Percentiles rank a stretch among this genome's conserved stretches.
These are phyloP conservation scores for sorghum (Sorghum bicolor) DNA, from an alignment of 176 grass and related monocot species.

Conservation along the genomic window Sorghum_bicolor_NCBIv3 NC_012871.2:3045001-3045500, in stretches of 20 bases:
- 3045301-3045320: constrained; percentile 67
- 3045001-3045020: constrained; percentile 5
- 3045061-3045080: no score
- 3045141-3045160: constrained; percentile 7
- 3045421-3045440: background rate
- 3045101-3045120: background rate
- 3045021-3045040: background rate
- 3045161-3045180: background rate
- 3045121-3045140: background rate
- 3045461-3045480: background rate
- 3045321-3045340: constrained; percentile 54
- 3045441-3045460: background rate
- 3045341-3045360: constrained; percentile 74
- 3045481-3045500: background rate
- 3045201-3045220: constrained; percentile 26
- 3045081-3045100: background rate
- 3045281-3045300: constrained; percentile 76
- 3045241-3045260: constrained; percentile 82
- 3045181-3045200: background rate
- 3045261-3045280: constrained; percentile 76
- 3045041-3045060: background rate
- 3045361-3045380: constrained; percentile 18
- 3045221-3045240: constrained; percentile 51
- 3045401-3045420: background rate
- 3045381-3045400: background rate